Conservation (phyloP, 352 stramenopile species). For the Globisporangium paroecandrum region DNA sequence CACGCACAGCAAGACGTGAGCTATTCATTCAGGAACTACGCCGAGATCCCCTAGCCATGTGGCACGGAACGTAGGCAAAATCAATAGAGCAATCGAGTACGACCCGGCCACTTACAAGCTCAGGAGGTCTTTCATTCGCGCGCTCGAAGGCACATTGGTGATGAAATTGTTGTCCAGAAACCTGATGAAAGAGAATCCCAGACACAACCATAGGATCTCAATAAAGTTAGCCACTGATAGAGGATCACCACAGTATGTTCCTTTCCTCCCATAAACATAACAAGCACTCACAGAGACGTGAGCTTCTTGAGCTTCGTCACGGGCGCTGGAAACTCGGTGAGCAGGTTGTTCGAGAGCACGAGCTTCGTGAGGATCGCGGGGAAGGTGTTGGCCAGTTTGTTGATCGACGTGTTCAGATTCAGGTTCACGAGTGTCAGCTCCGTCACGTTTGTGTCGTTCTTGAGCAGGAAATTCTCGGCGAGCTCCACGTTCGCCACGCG, state of each 20-base stretch:
- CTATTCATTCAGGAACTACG: neutral
- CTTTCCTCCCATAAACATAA: neutral
- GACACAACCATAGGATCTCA: neutral
- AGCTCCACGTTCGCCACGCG: constrained; percentile 1
- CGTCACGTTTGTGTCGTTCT: constrained; percentile 7
- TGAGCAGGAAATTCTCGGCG: neutral
- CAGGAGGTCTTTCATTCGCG: neutral
- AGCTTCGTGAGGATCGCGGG: neutral
- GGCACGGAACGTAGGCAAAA: neutral
- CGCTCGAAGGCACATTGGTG: constrained; percentile 3
- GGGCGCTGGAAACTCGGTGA: neutral
- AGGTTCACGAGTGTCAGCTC: constrained; percentile 4
- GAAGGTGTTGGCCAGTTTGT: neutral
- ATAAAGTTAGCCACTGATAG: neutral
- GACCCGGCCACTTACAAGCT: neutral
- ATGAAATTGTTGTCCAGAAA: constrained; percentile 6
- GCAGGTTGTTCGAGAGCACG: constrained; percentile 6
- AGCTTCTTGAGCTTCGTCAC: constrained; percentile 4
- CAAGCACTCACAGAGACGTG: neutral
- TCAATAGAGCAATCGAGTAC: neutral
- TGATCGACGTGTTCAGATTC: neutral
- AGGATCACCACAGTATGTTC: too few relatives aligned
- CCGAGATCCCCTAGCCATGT: neutral
- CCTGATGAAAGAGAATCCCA: neutral
- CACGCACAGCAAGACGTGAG: neutral